A percentile compares a stretch with the other conserved stretches of the same genome.
These are phyloP conservation scores for Penicillium sp. DNA, from an alignment of 2,329 filamentous ascomycete genomes.

Conservation along the genomic window DNA sequence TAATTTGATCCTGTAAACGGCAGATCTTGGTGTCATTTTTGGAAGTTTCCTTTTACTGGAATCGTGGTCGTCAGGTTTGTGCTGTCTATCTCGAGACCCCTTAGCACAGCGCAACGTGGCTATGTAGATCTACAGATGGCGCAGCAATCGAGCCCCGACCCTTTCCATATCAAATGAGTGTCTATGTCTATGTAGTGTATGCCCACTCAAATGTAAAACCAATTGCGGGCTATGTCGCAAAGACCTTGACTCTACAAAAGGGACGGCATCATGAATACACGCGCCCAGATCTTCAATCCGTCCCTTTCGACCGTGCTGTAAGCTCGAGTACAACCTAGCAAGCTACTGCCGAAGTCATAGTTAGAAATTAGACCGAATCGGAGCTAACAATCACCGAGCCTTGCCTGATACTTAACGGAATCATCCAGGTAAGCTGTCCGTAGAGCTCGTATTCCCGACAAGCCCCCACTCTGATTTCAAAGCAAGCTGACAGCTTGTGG, in stretches of 20 bases:
- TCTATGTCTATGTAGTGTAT: no score
- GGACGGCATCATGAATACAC: not conserved
- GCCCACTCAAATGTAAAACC: no score
- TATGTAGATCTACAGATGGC: no score
- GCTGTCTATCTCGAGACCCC: no score
- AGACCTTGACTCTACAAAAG: not conserved
- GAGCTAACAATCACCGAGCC: not conserved
- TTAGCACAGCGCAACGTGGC: no score
- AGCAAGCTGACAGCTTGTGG: not conserved
- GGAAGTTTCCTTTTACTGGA: no score
- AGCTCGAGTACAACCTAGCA: not conserved
- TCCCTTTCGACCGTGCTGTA: not conserved
- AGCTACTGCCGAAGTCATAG: not conserved
- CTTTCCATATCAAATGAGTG: no score
- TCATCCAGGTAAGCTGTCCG: not conserved
- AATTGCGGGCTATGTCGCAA: no score
- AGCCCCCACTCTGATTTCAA: slow-evolving; percentile 4
- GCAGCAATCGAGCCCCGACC: no score
- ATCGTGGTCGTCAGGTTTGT: no score
- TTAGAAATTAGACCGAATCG: not conserved
- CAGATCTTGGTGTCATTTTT: no score
- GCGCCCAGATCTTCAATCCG: not conserved
- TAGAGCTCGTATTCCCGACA: not conserved
- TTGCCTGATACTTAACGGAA: not conserved
- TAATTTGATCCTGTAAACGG: no score